A percentile compares a stretch with the other conserved stretches of the same genome.
These are phyloP conservation scores for Ceratocystis papillata DNA, from an alignment of 2,329 filamentous ascomycete genomes.

Conservation along the genomic window DNA sequence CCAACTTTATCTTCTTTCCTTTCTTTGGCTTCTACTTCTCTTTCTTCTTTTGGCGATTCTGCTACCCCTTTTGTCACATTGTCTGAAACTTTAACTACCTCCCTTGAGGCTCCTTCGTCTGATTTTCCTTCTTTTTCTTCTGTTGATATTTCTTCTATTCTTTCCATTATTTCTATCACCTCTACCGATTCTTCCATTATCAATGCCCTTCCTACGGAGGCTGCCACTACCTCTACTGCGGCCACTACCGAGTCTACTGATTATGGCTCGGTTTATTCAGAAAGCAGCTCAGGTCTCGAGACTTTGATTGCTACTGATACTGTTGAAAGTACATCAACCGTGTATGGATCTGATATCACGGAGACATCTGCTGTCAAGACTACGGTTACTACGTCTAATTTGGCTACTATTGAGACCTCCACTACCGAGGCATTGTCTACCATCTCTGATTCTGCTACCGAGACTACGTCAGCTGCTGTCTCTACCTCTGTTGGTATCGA, in stretches of 20 bases:
- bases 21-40: conserved; percentile 2
- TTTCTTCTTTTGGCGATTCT: conserved; percentile 12
- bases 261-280: no score
- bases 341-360: no score
- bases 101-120: not conserved
- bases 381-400: not conserved
- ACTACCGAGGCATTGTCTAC: no score
- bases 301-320: not conserved
- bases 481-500: not conserved
- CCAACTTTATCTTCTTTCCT: not conserved
- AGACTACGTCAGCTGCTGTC: not conserved
- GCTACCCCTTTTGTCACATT: not conserved
- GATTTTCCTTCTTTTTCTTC: conserved; percentile 8
- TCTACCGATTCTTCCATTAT: not conserved
- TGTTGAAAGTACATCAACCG: not conserved
- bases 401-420: not conserved
- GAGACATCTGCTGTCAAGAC: not conserved
- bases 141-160: not conserved
- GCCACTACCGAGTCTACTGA: not conserved
- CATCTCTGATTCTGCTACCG: not conserved
- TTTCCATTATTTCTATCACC: not conserved
- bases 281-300: not conserved
- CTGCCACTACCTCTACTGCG: not conserved
- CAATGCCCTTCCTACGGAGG: not conserved
- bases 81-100: not conserved